A percentile compares a stretch with the other conserved stretches of the same genome.
phyloP scores from a whole-genome alignment of 495 filamentous ascomycete species.

The Trichoderma orchidacearum region DNA sequence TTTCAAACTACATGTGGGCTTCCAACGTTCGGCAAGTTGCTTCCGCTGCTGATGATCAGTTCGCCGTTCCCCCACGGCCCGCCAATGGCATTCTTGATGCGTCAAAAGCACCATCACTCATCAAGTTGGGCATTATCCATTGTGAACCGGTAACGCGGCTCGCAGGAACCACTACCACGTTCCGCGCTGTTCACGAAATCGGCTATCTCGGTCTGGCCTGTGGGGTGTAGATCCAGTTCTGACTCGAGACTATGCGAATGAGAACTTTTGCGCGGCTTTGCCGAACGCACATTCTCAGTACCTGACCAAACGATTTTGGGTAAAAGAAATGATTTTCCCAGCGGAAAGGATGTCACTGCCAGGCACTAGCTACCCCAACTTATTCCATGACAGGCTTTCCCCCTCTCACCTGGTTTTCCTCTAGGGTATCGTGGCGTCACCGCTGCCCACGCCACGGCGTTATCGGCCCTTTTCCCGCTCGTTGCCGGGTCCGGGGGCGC shows the following conservation, averaged over 20 bases:
- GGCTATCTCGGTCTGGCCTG: not conserved
- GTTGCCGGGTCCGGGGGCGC: not conserved
- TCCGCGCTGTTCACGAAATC: not conserved
- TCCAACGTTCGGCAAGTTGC: too few species aligned
- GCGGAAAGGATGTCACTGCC: not conserved
- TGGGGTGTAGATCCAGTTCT: not conserved
- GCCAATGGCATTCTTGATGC: too few species aligned
- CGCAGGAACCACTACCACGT: constrained; percentile 9
- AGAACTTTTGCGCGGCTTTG: not conserved
- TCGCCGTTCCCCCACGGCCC: too few species aligned
- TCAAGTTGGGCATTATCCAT: too few species aligned
- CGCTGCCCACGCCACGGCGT: not conserved
- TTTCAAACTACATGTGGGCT: too few species aligned
- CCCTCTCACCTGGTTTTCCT: not conserved
- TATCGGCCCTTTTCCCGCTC: not conserved
- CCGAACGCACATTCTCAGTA: too few species aligned
- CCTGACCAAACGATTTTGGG: too few species aligned
- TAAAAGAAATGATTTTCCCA: not conserved
- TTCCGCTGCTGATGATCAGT: too few species aligned
- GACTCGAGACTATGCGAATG: not conserved
- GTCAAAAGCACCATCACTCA: too few species aligned
- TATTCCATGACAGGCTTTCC: not conserved
- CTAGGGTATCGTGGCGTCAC: not conserved
- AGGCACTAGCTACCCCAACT: not conserved
- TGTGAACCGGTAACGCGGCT: not conserved